These are phyloP conservation scores for Starmerella cellae DNA, from an alignment of 805 yeast genomes.

Conservation along the genomic window DNA sequence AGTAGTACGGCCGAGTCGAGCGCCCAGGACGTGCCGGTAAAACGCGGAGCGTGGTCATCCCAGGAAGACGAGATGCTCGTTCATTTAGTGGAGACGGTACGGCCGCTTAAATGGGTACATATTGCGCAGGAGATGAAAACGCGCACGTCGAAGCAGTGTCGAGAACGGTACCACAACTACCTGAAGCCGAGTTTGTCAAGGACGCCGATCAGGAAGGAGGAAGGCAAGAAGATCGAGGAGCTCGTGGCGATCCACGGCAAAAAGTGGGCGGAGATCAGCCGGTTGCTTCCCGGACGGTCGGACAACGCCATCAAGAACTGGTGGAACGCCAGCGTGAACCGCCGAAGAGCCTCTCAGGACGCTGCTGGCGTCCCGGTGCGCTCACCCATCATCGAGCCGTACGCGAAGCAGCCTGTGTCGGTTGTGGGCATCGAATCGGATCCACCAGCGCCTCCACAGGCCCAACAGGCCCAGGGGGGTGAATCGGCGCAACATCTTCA, in stretches of 20 bases:
- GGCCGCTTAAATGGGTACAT: conserved; percentile 81
- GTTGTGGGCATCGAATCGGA: neutral
- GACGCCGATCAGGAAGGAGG: conserved; percentile 71
- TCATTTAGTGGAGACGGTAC: conserved; percentile 53
- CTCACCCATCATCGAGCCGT: neutral
- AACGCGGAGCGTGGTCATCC: conserved; percentile 81
- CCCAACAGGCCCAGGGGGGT: neutral
- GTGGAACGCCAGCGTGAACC: conserved; percentile 93
- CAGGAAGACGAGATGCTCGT: conserved; percentile 65
- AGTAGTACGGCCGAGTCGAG: neutral
- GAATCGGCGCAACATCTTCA: neutral
- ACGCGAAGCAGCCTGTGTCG: neutral
- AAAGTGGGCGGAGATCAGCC: conserved; percentile 86
- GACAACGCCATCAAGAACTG: conserved; percentile 88
- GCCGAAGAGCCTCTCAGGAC: conserved; percentile 38
- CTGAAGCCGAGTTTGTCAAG: conserved; percentile 72
- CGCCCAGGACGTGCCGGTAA: conserved; percentile 1
- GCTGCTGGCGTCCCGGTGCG: neutral
- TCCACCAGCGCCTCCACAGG: neutral
- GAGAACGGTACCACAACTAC: conserved; percentile 86
- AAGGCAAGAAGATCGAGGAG: conserved; percentile 67
- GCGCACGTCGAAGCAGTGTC: conserved; percentile 80
- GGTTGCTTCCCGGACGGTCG: conserved; percentile 75
- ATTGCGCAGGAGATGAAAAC: conserved; percentile 61
- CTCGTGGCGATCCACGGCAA: conserved; percentile 70